Base-by-base conservation (phyloP, 1,139 yeast genomes). In the Wickerhamomyces sp. region DNA sequence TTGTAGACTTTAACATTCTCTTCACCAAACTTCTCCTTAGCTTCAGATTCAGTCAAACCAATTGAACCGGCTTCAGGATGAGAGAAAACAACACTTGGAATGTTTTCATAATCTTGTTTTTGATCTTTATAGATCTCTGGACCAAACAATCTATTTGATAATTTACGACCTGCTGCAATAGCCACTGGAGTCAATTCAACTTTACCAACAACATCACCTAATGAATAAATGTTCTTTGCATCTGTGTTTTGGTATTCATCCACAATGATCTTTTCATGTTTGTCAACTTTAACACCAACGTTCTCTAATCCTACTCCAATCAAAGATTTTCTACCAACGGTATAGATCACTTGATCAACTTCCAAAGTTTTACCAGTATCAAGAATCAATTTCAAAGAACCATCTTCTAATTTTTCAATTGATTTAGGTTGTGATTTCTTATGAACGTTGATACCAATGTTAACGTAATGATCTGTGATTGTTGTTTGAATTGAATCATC, bases 11-110 rank as follows among this genome's bases (percentile, higher is more conserved):
- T 93, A 57, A 91, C 60, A 50, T 86, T 73, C 17, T 79, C 91
- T 52, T 75, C 69, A 41, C 98, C 98, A 55, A 72, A 89, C 64
- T 87, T 68, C 38, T 66, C 76, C 42, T 72, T 66, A 27, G 98
- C 98, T 47, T 78, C 78, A 39, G 69, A 66, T 58, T 89, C 94
- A 36, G 85, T 68, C 38, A 91, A 64, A 35, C 99, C 99, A 59
- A 89, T 80, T 9, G 94, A 74, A 36, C 96, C 98, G 14, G 93
- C 94, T 64, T 91, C 98, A 21, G 99, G 99, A 61, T 91, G 99
- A 4, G 96, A 79, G 60, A 93, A 91, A 18, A 91, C 73, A 13
- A 82, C 98, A 28, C 95, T 83, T 31, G 99, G 98, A 33, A 91
- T 75, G 57, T 88, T 84, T 31, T 59, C 63, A 61, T 81, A 93